A percentile compares a stretch with the other conserved stretches of the same genome.
Conservation (phyloP, 1,284 basidiomycete species). For the Lentinus polychrous region DNA sequence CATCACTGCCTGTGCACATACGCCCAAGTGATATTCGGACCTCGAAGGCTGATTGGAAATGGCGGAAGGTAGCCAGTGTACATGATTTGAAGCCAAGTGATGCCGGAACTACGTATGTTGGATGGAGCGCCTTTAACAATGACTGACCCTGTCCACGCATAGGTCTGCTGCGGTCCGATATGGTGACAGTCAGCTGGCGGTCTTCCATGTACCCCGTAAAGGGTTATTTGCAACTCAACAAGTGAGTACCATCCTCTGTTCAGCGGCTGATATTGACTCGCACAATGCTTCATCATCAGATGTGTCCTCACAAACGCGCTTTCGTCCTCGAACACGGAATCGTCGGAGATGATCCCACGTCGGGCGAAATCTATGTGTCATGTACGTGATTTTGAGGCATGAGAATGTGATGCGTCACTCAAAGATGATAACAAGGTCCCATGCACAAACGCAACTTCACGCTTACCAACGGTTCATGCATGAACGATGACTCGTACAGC, state of each 20-base stretch:
- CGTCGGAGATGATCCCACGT: conserved; percentile 49
- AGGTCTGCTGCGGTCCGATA: conserved; percentile 56
- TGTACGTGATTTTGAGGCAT: conserved; percentile 24
- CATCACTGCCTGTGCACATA: conserved; percentile 42
- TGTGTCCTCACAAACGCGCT: conserved; percentile 59
- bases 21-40: conserved; percentile 31
- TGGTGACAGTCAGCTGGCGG: conserved; percentile 66
- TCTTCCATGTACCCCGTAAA: conserved; percentile 52
- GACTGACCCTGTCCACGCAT: background rate
- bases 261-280: background rate
- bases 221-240: conserved; percentile 70
- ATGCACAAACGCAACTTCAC: conserved; percentile 71
- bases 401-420: background rate
- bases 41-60: conserved; percentile 52
- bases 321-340: conserved; percentile 72
- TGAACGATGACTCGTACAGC: conserved; percentile 58
- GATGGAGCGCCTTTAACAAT: conserved; percentile 8
- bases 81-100: conserved; percentile 47
- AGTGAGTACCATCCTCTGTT: conserved; percentile 21
- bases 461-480: conserved; percentile 51
- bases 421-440: conserved; percentile 34
- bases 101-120: conserved; percentile 39
- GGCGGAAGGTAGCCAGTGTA: conserved; percentile 46
- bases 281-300: conserved; percentile 21
- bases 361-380: conserved; percentile 38